A percentile compares a stretch with the other conserved stretches of the same genome.
Evolutionary conservation across 805 yeast species (phyloP).

Genomic region (Lipomyces spencermartinsiae): DNA sequence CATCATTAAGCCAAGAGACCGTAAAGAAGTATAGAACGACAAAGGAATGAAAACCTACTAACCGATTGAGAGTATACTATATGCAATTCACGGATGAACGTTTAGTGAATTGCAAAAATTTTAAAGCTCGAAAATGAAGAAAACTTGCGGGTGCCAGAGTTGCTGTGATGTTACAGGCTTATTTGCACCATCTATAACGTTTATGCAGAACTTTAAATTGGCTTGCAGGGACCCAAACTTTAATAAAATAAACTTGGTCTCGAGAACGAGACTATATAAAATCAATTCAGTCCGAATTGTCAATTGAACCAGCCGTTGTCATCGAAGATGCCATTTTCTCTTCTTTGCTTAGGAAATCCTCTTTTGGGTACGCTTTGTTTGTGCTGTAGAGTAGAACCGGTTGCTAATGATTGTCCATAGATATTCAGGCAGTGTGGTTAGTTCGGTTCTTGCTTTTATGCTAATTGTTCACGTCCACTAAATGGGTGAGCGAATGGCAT

Average conservation of each 20-base stretch:
- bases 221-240: not conserved
- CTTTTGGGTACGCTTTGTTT: slow-evolving; percentile 35
- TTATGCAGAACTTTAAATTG: not conserved
- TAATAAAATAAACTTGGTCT: not conserved
- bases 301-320: not conserved
- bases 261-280: not conserved
- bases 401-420: slow-evolving; percentile 22
- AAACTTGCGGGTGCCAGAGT: too few relatives aligned
- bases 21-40: not conserved
- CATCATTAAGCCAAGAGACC: slow-evolving; percentile 43
- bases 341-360: slow-evolving; percentile 40
- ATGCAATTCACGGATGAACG: too few relatives aligned
- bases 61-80: not conserved
- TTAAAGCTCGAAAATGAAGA: not conserved
- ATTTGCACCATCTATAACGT: not conserved
- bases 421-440: slow-evolving; percentile 39
- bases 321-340: slow-evolving; percentile 32
- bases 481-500: not conserved
- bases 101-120: not conserved
- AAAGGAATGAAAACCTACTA: not conserved
- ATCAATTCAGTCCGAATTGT: not conserved
- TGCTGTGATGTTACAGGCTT: not conserved
- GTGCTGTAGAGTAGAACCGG: not conserved
- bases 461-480: not conserved
- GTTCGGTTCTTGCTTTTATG: not conserved